phyloP scores from a whole-genome alignment of 768 basidiomycete species.

The Cystofilobasidium bisporidii region DNA sequence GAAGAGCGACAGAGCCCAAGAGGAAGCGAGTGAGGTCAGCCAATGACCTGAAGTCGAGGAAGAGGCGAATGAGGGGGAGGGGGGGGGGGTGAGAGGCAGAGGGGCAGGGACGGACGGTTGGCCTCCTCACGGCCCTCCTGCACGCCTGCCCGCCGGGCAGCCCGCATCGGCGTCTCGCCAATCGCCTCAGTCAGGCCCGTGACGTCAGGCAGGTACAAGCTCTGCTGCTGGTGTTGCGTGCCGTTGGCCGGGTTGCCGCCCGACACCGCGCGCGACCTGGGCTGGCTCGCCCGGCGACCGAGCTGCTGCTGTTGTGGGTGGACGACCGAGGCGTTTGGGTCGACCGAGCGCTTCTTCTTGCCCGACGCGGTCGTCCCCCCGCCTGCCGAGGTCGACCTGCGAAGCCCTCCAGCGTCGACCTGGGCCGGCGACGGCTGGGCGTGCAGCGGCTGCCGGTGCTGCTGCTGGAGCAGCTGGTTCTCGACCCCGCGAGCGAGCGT shows the following conservation, averaged over 20 bases:
- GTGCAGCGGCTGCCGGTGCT: background rate
- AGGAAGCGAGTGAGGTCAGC: slow-evolving; percentile 26
- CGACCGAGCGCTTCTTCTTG: slow-evolving; percentile 5
- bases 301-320: no score
- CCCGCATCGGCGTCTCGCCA: slow-evolving; percentile 55
- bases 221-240: slow-evolving; percentile 4
- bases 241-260: background rate
- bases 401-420: background rate
- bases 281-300: background rate
- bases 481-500: slow-evolving; percentile 26
- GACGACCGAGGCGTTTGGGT: no score
- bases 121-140: slow-evolving; percentile 2
- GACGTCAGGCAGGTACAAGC: slow-evolving; percentile 46
- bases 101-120: slow-evolving; percentile 22
- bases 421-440: background rate
- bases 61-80: no score
- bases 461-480: slow-evolving; percentile 12
- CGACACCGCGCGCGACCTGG: slow-evolving; percentile 4
- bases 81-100: no score
- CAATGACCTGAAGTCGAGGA: no score
- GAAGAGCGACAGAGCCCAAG: background rate
- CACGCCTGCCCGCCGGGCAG: background rate
- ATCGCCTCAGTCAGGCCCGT: slow-evolving; percentile 74
- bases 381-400: slow-evolving; percentile 1
- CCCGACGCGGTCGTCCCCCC: no score